phyloP scores from a whole-genome alignment of 129 eudicot species.

The Logfia minima region DNA sequence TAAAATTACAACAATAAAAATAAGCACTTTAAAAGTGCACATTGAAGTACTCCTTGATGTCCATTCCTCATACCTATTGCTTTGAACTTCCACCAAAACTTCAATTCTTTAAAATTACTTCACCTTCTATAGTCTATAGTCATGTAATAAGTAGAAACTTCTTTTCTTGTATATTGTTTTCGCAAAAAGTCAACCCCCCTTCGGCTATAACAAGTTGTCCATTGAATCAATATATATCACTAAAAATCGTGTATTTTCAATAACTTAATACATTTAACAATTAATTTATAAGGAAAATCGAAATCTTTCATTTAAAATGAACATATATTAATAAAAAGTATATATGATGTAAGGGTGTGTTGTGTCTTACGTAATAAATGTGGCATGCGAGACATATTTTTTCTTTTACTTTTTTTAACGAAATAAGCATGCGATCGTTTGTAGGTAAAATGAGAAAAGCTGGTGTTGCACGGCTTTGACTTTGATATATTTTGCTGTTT shows the following conservation, averaged over 20 bases:
- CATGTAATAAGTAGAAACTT: too few species aligned
- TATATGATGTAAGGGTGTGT: neutral
- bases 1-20: too few species aligned
- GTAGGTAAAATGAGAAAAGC: conserved; percentile 19
- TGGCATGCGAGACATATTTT: neutral
- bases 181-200: neutral
- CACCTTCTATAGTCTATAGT: neutral
- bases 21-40: too few species aligned
- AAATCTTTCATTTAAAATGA: neutral
- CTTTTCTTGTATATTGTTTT: neutral
- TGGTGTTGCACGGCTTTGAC: conserved; percentile 29
- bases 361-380: neutral
- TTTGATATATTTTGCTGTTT: conserved; percentile 23
- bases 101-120: neutral
- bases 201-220: neutral
- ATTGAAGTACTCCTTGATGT: too few species aligned
- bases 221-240: neutral
- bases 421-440: conserved; percentile 3
- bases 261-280: too few species aligned
- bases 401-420: neutral
- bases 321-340: neutral
- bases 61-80: neutral
- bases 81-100: neutral
- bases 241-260: too few species aligned
- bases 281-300: neutral